Base-by-base conservation (phyloP, 768 basidiomycete genomes). In the Steccherinum ochraceum region DNA sequence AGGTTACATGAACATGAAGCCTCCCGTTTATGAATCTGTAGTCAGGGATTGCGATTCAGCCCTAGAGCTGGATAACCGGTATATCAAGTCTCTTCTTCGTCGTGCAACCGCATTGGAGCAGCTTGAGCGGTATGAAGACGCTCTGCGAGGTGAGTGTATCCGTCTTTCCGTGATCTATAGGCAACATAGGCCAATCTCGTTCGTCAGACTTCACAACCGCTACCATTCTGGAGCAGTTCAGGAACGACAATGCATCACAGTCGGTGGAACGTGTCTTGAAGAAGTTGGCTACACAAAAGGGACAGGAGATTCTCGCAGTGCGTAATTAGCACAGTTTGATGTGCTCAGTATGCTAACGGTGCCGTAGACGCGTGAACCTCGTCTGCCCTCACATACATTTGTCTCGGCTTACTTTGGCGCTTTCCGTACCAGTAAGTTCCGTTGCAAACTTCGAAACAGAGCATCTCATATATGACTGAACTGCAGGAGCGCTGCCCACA, bases 351-450 rank as follows among this genome's bases (percentile, higher is more conserved):
- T 23, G 3, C 18, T 47, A 13, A 19, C 23, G 35, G 26, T 24
- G 12, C 24, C 57, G 52, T 55, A 85, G 83, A 75, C 73, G 3
- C 86, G 93, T 27, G 86, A 89, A 69, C 85, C 84, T 1, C 80
- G 84, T 50, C 72, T 98, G 23, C 95, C 95, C 4, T 92, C 92
- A 12, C 79, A 80, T 57, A 92, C 91, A 0, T 96, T 99, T 69
- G 86, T 96, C 57, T 85, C 87, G 12, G 89, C 95, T 0, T 99
- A 98, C 73, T 93, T 98, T 64, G 86, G 92, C 52, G 96, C 96
- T 7, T 98, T 98, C 86, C 84, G 96, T 56, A 74, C 84, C 51
- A 85, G 92, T 89, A 59, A 58, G 87, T 74, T 12, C 48, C n/a
- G n/a, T n/a, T n/a, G n/a, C n/a, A n/a, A n/a, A n/a, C n/a, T n/a